Conservation (phyloP, 192 early-diverging fungal species). For the Lunasporangiospora selenospora region DNA sequence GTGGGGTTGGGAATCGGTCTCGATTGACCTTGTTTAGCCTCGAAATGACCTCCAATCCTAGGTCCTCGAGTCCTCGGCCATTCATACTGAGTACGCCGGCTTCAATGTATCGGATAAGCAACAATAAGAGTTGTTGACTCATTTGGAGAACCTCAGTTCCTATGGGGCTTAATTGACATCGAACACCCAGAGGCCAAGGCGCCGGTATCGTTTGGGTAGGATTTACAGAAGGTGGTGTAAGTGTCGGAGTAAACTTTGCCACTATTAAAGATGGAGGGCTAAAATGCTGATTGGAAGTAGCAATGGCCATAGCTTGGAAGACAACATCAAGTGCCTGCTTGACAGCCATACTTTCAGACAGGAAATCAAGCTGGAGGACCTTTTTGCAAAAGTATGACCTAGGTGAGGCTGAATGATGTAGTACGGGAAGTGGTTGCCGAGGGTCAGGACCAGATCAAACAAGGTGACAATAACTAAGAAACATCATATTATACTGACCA, state of each 20-base stretch:
- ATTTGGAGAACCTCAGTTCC: conserved; percentile 36
- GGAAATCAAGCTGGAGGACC: conserved; percentile 10
- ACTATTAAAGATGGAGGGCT: not conserved
- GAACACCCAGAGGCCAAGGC: conserved; percentile 24
- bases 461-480: no score
- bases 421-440: no score
- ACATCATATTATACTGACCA: conserved; percentile 3
- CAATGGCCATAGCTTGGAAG: conserved; percentile 25
- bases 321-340: conserved; percentile 15
- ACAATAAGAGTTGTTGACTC: conserved; percentile 26
- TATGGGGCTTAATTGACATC: conserved; percentile 4
- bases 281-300: conserved; percentile 17
- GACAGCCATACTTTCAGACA: not conserved
- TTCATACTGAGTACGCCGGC: conserved; percentile 18
- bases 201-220: not conserved
- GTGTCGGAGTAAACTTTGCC: not conserved
- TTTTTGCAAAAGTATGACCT: conserved; percentile 23
- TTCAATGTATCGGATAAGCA: conserved; percentile 29
- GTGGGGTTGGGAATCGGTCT: not conserved
- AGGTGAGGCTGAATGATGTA: conserved; percentile 20
- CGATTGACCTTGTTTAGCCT: conserved; percentile 24
- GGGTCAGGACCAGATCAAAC: no score
- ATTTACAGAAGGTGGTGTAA: not conserved
- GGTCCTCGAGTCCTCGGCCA: conserved; percentile 20
- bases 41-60: conserved; percentile 23